Conservation (phyloP, 495 filamentous ascomycete genomes). For the Xylaria grammica region DNA sequence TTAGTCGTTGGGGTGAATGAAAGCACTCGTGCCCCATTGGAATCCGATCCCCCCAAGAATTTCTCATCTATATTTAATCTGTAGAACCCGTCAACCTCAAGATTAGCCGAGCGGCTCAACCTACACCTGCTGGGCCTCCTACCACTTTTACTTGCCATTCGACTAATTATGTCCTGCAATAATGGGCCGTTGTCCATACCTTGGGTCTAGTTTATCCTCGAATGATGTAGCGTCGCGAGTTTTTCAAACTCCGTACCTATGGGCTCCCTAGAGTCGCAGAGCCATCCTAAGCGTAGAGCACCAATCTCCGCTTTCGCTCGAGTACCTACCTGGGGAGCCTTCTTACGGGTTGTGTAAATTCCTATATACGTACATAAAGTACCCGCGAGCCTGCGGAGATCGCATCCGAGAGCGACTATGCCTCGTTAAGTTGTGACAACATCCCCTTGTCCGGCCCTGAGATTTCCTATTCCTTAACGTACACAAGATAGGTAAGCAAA, state of each 20-base stretch:
- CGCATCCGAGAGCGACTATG: not conserved
- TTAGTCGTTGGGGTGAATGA: no score
- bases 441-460: not conserved
- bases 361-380: not conserved
- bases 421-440: not conserved
- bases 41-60: not conserved
- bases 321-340: no score
- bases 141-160: not conserved
- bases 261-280: conserved; percentile 16
- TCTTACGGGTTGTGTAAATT: not conserved
- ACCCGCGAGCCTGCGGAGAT: not conserved
- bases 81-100: conserved; percentile 7
- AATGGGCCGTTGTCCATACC: not conserved
- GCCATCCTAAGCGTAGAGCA: not conserved
- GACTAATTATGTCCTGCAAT: not conserved
- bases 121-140: not conserved
- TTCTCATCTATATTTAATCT: conserved; percentile 13
- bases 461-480: not conserved
- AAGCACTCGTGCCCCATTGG: no score
- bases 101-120: conserved; percentile 22
- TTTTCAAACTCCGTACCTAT: conserved; percentile 5
- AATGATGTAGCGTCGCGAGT: conserved; percentile 5
- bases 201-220: conserved; percentile 8
- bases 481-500: conserved; percentile 11
- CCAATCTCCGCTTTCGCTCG: not conserved